These are phyloP conservation scores for Coniosporium tulheliwenetii DNA, from an alignment of 2,329 filamentous ascomycete species.

Conservation along the genomic window DNA sequence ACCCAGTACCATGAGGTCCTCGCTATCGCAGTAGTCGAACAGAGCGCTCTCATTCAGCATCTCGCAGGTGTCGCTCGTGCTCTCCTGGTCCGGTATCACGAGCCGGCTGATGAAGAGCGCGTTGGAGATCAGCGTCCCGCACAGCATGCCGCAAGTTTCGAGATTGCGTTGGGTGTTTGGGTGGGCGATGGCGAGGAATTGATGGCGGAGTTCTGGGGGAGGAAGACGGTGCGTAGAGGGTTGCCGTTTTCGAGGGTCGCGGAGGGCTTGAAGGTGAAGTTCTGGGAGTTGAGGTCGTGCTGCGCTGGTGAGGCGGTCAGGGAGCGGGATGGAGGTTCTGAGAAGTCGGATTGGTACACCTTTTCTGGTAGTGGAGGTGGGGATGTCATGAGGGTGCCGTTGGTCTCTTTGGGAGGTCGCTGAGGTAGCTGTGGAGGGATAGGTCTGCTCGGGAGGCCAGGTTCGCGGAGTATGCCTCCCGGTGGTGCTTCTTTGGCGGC, in stretches of 20 bases:
- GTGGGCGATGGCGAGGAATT: constrained; percentile 59
- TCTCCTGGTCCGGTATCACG: constrained; percentile 79
- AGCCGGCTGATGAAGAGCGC: constrained; percentile 82
- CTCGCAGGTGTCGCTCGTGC: constrained; percentile 87
- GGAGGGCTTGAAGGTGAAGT: constrained; percentile 67
- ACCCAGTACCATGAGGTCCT: constrained; percentile 73
- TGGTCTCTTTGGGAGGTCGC: constrained; percentile 2
- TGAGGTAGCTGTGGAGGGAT: not conserved
- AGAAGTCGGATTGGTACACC: constrained; percentile 4
- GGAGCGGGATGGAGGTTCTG: constrained; percentile 8
- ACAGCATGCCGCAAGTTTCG: constrained; percentile 91
- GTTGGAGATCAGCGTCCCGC: constrained; percentile 80
- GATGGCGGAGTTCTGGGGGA: constrained; percentile 55
- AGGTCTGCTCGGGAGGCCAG: not conserved
- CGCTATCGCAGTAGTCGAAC: constrained; percentile 75
- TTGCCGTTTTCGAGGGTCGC: constrained; percentile 83
- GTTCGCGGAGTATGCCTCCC: not conserved
- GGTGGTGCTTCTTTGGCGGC: not conserved
- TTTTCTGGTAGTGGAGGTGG: constrained; percentile 14
- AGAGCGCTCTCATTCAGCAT: constrained; percentile 73
- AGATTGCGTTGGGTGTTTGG: constrained; percentile 68
- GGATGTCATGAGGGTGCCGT: constrained; percentile 8
- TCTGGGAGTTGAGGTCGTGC: constrained; percentile 31
- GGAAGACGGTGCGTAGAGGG: constrained; percentile 73
- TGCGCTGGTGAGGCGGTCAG: constrained; percentile 11